Evolutionary conservation across 495 filamentous ascomycete species (phyloP), one percentile per base, ranked within the genome.

Genomic region (Friedmanniomyces endolithicus): DNA sequence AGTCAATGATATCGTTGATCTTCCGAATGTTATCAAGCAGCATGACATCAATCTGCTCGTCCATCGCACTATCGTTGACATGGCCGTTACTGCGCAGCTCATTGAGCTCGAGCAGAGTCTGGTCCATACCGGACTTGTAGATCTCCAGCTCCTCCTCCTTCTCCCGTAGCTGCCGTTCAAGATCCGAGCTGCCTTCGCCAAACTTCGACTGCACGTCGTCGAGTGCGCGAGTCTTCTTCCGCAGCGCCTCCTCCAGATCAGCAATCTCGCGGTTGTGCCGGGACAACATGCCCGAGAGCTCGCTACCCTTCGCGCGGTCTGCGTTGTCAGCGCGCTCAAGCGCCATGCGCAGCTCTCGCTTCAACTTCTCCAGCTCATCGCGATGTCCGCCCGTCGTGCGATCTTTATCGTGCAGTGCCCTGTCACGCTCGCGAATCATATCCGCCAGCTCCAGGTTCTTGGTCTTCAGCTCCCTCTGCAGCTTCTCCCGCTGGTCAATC

Each of bases 111-210:
- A 95, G 76, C 52, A 97, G 68, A 39, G 90, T 87, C 71, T 96
- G 85, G 61, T 98, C 94, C 88, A 96, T 90, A 61, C 87, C 90
- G 55, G 87, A 87, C 70, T 96, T 94, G 72, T 89, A 94, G 19
- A 95, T 87, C 69, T 96, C 92, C 20, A 98, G 82, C 68, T 98
- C 94, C 64, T 95, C 89, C 69, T 97, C 94, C 70, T 95, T 95
- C 59, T 95, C 89, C 12, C 82, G 83, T 27, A 98, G 76, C 19
- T 83, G 74, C 43, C 84, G 73, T 60, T 95, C 88, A 14, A 94
- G 82, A 63, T 96, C 90, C 1, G 84, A 88, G 63, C 84, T 82
- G 45, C 84, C 84, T 48, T 95, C 88, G 12, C 80, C 78, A 53
- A 85, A 75, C 64, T 87, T 86, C 60, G 77, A 74, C 44, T 85